phyloP scores from a whole-genome alignment of 202 grass and related monocot species.

The Setaria viridis region DNA sequence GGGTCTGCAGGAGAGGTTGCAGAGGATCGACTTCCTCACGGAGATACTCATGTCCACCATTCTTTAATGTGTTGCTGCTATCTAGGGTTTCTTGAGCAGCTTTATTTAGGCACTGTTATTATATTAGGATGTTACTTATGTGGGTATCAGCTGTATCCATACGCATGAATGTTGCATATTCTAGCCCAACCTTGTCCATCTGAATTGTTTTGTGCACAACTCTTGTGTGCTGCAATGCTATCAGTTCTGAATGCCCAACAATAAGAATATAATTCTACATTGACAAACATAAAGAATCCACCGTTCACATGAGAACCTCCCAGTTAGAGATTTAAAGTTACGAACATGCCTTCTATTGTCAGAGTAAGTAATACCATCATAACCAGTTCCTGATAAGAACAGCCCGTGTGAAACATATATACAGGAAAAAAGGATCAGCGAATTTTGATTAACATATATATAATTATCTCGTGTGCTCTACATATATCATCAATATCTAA shows the following conservation, averaged over 20 bases:
- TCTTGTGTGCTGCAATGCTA: not conserved
- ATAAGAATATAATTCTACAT: not conserved
- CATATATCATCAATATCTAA: slow-evolving; percentile 53
- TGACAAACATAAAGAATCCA: not conserved
- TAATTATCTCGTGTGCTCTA: slow-evolving; percentile 47
- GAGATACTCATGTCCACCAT: slow-evolving; percentile 73
- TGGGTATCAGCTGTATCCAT: not conserved
- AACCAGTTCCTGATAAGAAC: not conserved
- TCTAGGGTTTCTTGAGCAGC: slow-evolving; percentile 2
- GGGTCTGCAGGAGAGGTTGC: slow-evolving; percentile 73
- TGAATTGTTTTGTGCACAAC: not conserved
- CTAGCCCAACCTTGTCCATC: not conserved
- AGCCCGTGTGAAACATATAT: not conserved
- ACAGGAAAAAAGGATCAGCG: not conserved
- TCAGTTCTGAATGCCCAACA: slow-evolving; percentile 1
- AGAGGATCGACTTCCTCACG: slow-evolving; percentile 73
- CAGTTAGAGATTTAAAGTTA: not conserved
- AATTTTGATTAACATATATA: slow-evolving; percentile 37
- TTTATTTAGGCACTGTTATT: slow-evolving; percentile 13
- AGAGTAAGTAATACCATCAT: not conserved
- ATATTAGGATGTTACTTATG: not conserved
- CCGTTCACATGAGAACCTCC: not conserved
- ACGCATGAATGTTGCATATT: slow-evolving; percentile 12
- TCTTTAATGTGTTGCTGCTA: slow-evolving; percentile 44
- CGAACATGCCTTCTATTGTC: slow-evolving; percentile 14